A percentile compares a stretch with the other conserved stretches of the same genome.
Evolutionary conservation across 306 rosid species (phyloP).

Genomic region (Oemleria cerasiformis): DNA sequence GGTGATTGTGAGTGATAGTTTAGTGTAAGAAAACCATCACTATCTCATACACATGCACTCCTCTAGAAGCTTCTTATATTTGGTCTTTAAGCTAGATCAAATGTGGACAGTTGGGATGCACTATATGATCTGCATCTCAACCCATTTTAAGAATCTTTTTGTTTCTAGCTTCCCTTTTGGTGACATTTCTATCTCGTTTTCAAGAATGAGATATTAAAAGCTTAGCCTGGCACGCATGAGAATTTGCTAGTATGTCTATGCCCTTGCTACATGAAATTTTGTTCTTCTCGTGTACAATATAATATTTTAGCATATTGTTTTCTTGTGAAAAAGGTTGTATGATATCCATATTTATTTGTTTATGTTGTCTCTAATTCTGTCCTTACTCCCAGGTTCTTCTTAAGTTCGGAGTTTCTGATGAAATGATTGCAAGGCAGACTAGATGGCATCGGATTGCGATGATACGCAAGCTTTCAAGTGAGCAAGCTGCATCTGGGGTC

Average conservation of each 20-base stretch:
- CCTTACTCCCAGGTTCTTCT: conserved; percentile 71
- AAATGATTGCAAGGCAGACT: conserved; percentile 79
- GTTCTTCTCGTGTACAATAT: background rate
- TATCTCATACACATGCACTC: no score
- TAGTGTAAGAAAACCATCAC: no score
- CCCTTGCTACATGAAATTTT: background rate
- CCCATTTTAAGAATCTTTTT: background rate
- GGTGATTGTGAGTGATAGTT: no score
- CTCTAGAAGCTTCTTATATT: no score
- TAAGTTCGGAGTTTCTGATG: conserved; percentile 89
- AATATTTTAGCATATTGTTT: background rate
- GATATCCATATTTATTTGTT: background rate
- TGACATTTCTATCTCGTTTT: background rate
- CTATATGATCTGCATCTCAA: no score
- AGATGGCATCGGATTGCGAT: conserved; percentile 99
- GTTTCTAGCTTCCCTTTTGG: background rate
- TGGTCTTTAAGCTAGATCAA: no score
- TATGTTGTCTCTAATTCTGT: conserved; percentile 17
- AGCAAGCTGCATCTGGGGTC: conserved; percentile 95
- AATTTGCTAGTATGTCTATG: background rate
- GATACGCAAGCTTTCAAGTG: conserved; percentile 98
- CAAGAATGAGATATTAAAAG: background rate
- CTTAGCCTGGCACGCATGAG: background rate
- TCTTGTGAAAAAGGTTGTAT: background rate
- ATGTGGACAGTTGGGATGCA: no score